Evolutionary conservation across 2,329 filamentous ascomycete species (phyloP).

Genomic region (Dothideomycetes sp.): DNA sequence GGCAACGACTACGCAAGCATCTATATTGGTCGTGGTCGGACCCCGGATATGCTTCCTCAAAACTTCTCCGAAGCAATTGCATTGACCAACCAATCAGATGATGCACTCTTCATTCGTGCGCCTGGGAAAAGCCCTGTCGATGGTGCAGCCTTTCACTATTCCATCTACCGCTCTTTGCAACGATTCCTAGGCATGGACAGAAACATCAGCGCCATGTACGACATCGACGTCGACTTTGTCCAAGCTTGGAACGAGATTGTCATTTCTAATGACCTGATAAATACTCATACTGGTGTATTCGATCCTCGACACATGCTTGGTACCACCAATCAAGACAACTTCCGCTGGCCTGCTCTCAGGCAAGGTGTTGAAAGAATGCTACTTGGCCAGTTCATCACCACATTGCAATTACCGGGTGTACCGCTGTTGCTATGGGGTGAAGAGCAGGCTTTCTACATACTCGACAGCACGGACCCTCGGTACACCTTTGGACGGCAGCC

Average conservation of each 20-base stretch:
- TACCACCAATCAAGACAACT: constrained; percentile 54
- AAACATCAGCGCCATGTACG: constrained; percentile 38
- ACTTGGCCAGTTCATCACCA: constrained; percentile 48
- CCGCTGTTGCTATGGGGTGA: constrained; percentile 52
- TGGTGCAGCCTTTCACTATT: constrained; percentile 52
- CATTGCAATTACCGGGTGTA: constrained; percentile 49
- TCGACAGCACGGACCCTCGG: constrained; percentile 53
- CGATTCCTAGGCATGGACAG: constrained; percentile 51
- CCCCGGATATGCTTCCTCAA: constrained; percentile 39
- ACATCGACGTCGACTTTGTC: constrained; percentile 43
- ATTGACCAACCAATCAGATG: constrained; percentile 31
- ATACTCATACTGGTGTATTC: constrained; percentile 48
- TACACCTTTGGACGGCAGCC: constrained; percentile 55
- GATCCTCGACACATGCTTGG: constrained; percentile 56
- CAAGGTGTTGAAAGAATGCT: constrained; percentile 47
- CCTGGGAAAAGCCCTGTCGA: constrained; percentile 45
- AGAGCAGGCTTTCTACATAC: constrained; percentile 52
- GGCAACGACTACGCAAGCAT: constrained; percentile 50
- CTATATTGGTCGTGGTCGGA: constrained; percentile 50
- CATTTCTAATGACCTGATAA: constrained; percentile 48
- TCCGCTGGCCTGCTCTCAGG: constrained; percentile 49
- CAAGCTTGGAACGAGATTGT: constrained; percentile 46
- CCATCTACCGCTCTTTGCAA: constrained; percentile 48
- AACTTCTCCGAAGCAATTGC: constrained; percentile 38
- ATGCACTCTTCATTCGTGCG: constrained; percentile 45